Evolutionary conservation across 352 stramenopile species (phyloP).

Genomic region (Phytophthora megakarya): DNA sequence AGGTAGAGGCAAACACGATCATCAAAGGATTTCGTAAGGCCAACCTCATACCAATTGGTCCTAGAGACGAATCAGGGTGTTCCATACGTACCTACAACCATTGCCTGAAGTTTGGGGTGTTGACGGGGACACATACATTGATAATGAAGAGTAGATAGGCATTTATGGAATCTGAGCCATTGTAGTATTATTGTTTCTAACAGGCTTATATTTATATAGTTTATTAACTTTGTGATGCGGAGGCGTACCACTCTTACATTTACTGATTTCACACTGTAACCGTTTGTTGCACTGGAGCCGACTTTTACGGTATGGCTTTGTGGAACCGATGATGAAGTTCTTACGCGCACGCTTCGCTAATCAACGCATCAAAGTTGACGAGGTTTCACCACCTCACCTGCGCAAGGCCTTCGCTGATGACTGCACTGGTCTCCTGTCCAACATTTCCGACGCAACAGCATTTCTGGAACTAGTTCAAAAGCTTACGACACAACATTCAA

Average conservation of each 20-base stretch:
- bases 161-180: no score
- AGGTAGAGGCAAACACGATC: neutral
- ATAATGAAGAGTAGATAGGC: no score
- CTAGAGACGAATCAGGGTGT: neutral
- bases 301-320: no score
- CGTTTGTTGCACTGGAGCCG: no score
- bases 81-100: no score
- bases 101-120: no score
- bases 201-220: neutral
- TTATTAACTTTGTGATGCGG: no score
- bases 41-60: neutral
- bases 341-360: neutral
- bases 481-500: constrained; percentile 12
- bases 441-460: neutral
- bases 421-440: constrained; percentile 11
- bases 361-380: neutral
- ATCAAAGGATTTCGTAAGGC: neutral
- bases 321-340: constrained; percentile 25
- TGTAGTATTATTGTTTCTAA: no score
- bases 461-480: constrained; percentile 16
- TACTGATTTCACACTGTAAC: neutral
- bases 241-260: constrained; percentile 2
- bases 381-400: neutral
- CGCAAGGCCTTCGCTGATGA: constrained; percentile 16
- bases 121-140: no score